Conservation (phyloP, 2,329 filamentous ascomycete species). For the Meredithiella fracta region DNA sequence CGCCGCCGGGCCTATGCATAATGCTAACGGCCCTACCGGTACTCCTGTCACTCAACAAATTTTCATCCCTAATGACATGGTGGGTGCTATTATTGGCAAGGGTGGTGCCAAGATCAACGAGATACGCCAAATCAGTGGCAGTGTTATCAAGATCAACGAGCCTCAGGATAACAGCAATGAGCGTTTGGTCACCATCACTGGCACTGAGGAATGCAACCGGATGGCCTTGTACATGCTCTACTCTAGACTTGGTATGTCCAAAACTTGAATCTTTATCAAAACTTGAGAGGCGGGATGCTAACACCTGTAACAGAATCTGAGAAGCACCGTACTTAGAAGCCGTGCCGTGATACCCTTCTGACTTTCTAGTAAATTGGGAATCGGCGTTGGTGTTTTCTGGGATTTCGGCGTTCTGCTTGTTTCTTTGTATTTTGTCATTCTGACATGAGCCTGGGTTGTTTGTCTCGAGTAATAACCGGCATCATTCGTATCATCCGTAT, state of each 20-base stretch:
- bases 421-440: neutral
- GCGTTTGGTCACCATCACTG: conserved; percentile 89
- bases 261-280: conserved; percentile 20
- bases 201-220: conserved; percentile 95
- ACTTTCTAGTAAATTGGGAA: conserved; percentile 8
- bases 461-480: neutral
- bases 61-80: conserved; percentile 98
- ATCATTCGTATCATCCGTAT: no score
- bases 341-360: neutral
- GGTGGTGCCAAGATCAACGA: conserved; percentile 99
- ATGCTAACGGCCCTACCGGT: conserved; percentile 33
- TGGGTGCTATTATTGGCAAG: conserved; percentile 96
- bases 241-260: conserved; percentile 67
- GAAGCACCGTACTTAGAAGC: neutral
- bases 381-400: conserved; percentile 13
- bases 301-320: no score
- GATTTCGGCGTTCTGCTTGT: conserved; percentile 11
- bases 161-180: conserved; percentile 98
- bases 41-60: conserved; percentile 88
- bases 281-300: no score
- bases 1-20: conserved; percentile 35
- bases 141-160: conserved; percentile 99
- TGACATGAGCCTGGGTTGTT: neutral
- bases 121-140: conserved; percentile 89
- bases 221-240: conserved; percentile 99